A percentile compares a stretch with the other conserved stretches of the same genome.
Conservation (phyloP, 2,329 filamentous ascomycete genomes). For the Monascus ruber region DNA sequence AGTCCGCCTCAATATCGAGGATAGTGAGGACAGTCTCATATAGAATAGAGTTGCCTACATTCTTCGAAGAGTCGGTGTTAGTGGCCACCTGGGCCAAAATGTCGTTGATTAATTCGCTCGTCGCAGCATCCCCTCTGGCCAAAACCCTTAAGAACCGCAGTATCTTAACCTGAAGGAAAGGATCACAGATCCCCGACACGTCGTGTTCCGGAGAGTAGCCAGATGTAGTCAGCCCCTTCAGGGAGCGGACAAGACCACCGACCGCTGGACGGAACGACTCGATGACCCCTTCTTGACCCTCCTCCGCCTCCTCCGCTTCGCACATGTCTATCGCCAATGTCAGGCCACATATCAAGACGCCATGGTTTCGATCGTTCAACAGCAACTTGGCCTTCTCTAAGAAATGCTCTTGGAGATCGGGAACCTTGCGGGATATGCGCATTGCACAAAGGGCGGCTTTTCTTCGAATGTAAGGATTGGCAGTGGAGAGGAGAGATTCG, state of each 20-base stretch:
- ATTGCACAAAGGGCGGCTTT: conserved; percentile 98
- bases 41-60: conserved; percentile 94
- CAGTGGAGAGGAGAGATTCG: conserved; percentile 78
- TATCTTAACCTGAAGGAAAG: conserved; percentile 95
- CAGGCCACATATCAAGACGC: conserved; percentile 82
- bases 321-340: conserved; percentile 87
- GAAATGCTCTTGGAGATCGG: conserved; percentile 94
- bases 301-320: conserved; percentile 86
- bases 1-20: conserved; percentile 95
- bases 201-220: conserved; percentile 97
- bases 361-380: conserved; percentile 87
- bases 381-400: conserved; percentile 83
- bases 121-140: conserved; percentile 71
- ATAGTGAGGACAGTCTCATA: conserved; percentile 97
- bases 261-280: conserved; percentile 83
- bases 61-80: conserved; percentile 96
- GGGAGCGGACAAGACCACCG: conserved; percentile 72
- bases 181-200: conserved; percentile 94
- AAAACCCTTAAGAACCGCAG: conserved; percentile 75
- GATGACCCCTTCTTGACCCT: conserved; percentile 76
- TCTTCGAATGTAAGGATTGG: conserved; percentile 94
- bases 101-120: conserved; percentile 96
- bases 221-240: conserved; percentile 87
- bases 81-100: conserved; percentile 95
- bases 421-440: conserved; percentile 96